phyloP scores from a whole-genome alignment of 2,329 filamentous ascomycete species.

The Fusarium chuoi region DNA sequence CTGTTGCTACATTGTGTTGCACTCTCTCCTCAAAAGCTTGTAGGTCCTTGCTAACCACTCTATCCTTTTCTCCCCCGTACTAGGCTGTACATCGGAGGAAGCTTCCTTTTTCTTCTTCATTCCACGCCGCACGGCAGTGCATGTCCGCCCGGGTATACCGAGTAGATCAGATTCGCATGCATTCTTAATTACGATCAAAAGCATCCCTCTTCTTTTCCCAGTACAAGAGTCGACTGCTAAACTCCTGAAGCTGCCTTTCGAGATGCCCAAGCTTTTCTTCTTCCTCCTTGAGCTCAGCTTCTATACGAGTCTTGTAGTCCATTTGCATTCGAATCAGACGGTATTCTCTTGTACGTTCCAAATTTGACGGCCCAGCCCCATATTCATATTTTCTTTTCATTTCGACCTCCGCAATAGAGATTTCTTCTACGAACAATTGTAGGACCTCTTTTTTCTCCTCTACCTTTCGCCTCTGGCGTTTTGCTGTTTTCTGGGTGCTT shows the following conservation, averaged over 20 bases:
- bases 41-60: fast-evolving
- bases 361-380: neutral
- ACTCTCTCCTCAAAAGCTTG: neutral
- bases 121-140: neutral
- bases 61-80: fast-evolving
- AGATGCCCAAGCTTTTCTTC: neutral
- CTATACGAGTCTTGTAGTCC: neutral
- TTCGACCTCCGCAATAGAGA: too few relatives aligned
- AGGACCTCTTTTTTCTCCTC: neutral
- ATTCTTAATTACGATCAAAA: too few relatives aligned
- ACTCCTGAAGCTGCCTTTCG: neutral
- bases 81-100: too few relatives aligned
- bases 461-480: neutral
- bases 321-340: neutral
- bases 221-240: neutral
- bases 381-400: neutral
- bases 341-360: neutral
- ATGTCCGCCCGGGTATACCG: fast-evolving
- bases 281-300: neutral
- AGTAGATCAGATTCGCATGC: too few relatives aligned
- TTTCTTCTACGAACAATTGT: neutral
- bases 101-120: too few relatives aligned
- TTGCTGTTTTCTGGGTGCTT: fast-evolving
- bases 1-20: too few relatives aligned
- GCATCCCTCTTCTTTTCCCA: neutral